Conservation (phyloP, 495 filamentous ascomycete genomes). For the Penicillium parvum region DNA sequence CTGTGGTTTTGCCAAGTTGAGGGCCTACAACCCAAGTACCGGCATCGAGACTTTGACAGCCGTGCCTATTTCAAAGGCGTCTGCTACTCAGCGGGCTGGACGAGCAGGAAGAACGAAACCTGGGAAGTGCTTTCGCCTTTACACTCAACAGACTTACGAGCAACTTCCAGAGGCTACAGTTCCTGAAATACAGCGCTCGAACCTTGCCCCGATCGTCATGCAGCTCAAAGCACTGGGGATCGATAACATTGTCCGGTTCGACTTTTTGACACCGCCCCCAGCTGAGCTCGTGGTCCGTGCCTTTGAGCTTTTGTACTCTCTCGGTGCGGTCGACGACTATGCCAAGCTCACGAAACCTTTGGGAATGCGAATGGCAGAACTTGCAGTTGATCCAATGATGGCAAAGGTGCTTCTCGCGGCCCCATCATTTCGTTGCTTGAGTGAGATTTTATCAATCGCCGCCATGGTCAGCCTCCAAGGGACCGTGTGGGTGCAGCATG, state of each 20-base stretch:
- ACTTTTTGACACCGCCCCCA: conserved; percentile 84
- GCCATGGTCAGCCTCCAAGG: conserved; percentile 90
- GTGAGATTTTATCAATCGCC: conserved; percentile 85
- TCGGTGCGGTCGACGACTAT: conserved; percentile 85
- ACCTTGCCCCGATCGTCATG: conserved; percentile 84
- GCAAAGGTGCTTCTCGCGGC: conserved; percentile 83
- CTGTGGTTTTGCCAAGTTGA: conserved; percentile 85
- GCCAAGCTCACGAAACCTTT: conserved; percentile 87
- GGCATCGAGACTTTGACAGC: conserved; percentile 92
- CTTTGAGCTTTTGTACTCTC: conserved; percentile 81
- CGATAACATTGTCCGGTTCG: conserved; percentile 89
- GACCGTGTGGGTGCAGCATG: conserved; percentile 74
- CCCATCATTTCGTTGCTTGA: conserved; percentile 67
- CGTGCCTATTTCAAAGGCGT: conserved; percentile 84
- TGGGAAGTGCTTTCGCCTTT: conserved; percentile 92
- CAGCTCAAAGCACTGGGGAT: conserved; percentile 96
- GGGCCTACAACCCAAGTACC: conserved; percentile 79
- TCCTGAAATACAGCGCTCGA: conserved; percentile 91
- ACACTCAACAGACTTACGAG: conserved; percentile 73
- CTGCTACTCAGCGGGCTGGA: conserved; percentile 87
- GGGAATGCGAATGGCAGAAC: conserved; percentile 87
- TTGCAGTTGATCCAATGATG: conserved; percentile 96
- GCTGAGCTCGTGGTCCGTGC: conserved; percentile 83
- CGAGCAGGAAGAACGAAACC: conserved; percentile 88
- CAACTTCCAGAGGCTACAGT: conserved; percentile 68